Evolutionary conservation across 257 asterid genomes (phyloP).

Genomic region (Solanum ossicruentum): DNA sequence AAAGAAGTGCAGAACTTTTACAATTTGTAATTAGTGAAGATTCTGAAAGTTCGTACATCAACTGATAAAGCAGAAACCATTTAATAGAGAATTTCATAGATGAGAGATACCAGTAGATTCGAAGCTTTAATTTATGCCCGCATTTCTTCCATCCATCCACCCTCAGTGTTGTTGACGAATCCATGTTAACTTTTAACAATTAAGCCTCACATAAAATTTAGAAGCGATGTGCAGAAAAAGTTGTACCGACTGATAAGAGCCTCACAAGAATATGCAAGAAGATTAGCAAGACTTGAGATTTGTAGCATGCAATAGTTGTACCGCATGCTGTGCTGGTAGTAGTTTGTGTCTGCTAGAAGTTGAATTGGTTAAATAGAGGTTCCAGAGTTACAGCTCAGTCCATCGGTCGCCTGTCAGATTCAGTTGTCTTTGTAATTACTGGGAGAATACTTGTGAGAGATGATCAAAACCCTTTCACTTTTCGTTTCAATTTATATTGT

Average conservation of each 20-base stretch:
- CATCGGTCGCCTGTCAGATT: background rate
- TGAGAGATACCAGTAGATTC: background rate
- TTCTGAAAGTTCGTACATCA: background rate
- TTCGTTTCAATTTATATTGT: background rate
- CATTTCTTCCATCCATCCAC: background rate
- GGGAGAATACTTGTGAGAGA: too few species aligned
- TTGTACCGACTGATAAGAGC: background rate
- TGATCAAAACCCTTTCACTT: background rate
- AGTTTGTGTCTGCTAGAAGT: background rate
- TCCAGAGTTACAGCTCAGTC: background rate
- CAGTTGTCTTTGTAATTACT: background rate
- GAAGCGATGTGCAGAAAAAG: background rate
- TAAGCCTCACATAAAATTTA: background rate
- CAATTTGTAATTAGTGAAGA: background rate
- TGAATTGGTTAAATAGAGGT: background rate
- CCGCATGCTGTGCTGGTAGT: background rate
- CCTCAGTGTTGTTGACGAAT: background rate
- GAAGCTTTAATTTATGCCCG: background rate
- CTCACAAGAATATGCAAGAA: background rate
- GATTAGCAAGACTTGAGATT: background rate
- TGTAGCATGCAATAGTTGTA: background rate
- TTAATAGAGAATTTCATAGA: background rate
- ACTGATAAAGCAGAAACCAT: background rate
- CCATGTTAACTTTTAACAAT: background rate
- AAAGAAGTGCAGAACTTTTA: background rate